Evolutionary conservation across 192 early-diverging fungal species (phyloP).

Genomic region (Coemansia sp.): DNA sequence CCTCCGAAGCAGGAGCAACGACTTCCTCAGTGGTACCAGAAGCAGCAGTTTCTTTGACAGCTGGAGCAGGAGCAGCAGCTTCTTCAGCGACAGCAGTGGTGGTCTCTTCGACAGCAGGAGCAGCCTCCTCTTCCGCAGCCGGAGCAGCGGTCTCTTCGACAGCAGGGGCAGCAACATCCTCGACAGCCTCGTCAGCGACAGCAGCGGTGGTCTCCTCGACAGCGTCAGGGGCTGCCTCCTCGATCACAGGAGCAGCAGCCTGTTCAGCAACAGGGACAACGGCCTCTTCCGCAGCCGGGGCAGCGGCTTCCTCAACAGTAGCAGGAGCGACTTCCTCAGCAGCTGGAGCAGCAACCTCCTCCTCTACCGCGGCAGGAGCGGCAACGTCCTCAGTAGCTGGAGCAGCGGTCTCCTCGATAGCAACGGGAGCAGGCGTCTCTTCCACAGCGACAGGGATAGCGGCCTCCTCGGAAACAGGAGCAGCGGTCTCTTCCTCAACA

Average conservation of each 20-base stretch:
- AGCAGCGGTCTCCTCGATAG: conserved; percentile 6
- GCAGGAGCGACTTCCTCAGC: neutral
- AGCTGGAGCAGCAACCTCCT: neutral
- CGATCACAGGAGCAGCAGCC: neutral
- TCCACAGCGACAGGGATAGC: neutral
- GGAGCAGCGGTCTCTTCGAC: conserved; percentile 1
- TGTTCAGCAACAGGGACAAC: conserved; percentile 5
- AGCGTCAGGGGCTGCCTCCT: conserved; percentile 1
- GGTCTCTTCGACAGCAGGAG: neutral
- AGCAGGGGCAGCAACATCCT: conserved; percentile 1
- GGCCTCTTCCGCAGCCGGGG: neutral
- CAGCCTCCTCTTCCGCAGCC: conserved; percentile 8
- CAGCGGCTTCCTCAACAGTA: conserved; percentile 2
- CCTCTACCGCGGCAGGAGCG: neutral
- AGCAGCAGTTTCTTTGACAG: neutral
- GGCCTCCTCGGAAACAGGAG: neutral
- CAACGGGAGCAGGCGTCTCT: neutral
- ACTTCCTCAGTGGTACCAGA: conserved; percentile 6
- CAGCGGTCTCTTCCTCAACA: neutral
- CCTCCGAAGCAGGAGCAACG: neutral
- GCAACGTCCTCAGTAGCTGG: conserved; percentile 6
- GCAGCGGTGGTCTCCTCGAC: neutral
- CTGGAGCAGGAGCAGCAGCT: neutral
- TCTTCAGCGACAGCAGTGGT: neutral
- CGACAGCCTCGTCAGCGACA: conserved; percentile 5